Evolutionary conservation across 2,329 filamentous ascomycete genomes (phyloP).

Genomic region (Colletotrichum zoysiae): DNA sequence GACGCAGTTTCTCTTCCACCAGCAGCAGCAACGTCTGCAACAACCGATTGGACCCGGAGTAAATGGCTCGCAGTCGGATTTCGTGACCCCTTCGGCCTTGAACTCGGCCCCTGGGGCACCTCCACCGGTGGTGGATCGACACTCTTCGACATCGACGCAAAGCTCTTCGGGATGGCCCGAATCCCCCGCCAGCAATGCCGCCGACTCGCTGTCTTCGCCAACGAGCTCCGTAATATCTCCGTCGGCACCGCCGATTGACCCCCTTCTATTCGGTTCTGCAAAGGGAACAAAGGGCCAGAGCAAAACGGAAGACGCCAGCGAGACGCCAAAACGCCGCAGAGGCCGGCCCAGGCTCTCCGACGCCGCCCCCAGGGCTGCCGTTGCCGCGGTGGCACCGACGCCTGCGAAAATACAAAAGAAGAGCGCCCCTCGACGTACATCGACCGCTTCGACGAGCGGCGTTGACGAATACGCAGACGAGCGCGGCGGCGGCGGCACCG

Average conservation of each 20-base stretch:
- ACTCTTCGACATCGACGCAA: not conserved
- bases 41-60: not conserved
- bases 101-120: not conserved
- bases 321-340: not conserved
- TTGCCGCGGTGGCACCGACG: too few species aligned
- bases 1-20: not conserved
- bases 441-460: slow-evolving; percentile 23
- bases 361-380: not conserved
- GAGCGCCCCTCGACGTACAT: slow-evolving; percentile 19
- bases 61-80: not conserved
- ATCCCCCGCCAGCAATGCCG: slow-evolving; percentile 13
- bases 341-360: slow-evolving; percentile 32
- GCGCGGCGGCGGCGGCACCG: not conserved
- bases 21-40: slow-evolving; percentile 6
- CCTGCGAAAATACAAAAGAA: not conserved
- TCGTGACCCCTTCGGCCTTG: not conserved
- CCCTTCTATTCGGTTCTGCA: not conserved
- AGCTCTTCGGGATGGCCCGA: slow-evolving; percentile 17
- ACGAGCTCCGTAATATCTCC: slow-evolving; percentile 21
- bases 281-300: not conserved
- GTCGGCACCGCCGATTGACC: slow-evolving; percentile 14
- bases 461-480: not conserved
- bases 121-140: not conserved
- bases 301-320: not conserved
- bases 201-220: slow-evolving; percentile 6